Percentiles rank a stretch among this genome's conserved stretches.
Evolutionary conservation across 2,329 filamentous ascomycete genomes (phyloP).

Genomic region (Fusarium verticillioides): DNA sequence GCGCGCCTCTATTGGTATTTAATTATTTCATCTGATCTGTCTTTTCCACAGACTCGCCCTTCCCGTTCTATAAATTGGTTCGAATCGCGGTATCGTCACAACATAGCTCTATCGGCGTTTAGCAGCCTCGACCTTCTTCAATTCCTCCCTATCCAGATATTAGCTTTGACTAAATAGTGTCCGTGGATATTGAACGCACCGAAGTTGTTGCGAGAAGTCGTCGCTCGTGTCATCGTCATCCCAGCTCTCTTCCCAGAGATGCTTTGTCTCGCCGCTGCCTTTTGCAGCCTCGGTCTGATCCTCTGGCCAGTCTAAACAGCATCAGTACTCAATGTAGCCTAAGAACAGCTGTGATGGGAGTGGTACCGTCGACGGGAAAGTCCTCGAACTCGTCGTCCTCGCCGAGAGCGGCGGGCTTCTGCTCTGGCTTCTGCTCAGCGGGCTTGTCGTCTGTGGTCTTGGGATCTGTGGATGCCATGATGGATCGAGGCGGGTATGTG

Average conservation of each 20-base stretch:
- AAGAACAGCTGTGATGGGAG: not conserved
- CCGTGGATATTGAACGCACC: slow-evolving; percentile 65
- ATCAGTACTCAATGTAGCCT: not conserved
- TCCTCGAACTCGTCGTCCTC: slow-evolving; percentile 99
- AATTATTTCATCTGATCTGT: not conserved
- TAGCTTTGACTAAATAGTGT: slow-evolving; percentile 4
- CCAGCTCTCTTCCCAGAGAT: slow-evolving; percentile 99
- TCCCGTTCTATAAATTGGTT: not conserved
- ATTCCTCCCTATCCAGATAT: slow-evolving; percentile 74
- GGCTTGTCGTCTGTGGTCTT: slow-evolving; percentile 44
- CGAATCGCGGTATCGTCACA: not conserved
- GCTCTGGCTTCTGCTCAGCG: slow-evolving; percentile 42
- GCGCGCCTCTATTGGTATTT: not conserved
- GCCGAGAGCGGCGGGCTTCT: slow-evolving; percentile 73
- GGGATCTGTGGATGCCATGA: slow-evolving; percentile 43
- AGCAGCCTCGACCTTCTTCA: slow-evolving; percentile 89
- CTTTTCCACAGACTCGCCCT: not conserved
- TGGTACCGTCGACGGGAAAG: slow-evolving; percentile 91
- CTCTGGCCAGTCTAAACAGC: slow-evolving; percentile 81
- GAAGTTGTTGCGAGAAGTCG: slow-evolving; percentile 94
- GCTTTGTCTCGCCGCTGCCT: slow-evolving; percentile 73
- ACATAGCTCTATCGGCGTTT: slow-evolving; percentile 65
- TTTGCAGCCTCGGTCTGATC: slow-evolving; percentile 87
- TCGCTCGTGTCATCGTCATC: slow-evolving; percentile 98
- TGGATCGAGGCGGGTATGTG: not conserved